Conservation (phyloP, 1,284 basidiomycete species). For the Malassezia globosa region DNA sequence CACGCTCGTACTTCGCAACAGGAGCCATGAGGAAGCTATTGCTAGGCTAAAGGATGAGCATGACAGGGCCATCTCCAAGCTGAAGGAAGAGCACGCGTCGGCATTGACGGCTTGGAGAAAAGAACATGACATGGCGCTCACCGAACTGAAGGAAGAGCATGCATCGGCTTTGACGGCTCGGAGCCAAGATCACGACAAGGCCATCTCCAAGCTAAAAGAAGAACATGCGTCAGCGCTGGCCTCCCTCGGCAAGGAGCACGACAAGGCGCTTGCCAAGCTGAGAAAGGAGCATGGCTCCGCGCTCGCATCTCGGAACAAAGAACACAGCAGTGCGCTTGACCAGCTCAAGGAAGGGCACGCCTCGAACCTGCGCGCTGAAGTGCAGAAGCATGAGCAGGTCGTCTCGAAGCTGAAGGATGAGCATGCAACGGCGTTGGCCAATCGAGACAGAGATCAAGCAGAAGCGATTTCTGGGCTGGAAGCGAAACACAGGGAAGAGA, state of each 20-base stretch:
- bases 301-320: neutral
- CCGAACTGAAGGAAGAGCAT: conserved; percentile 1
- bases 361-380: neutral
- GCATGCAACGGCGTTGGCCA: neutral
- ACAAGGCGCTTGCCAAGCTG: neutral
- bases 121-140: neutral
- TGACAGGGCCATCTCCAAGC: neutral
- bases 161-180: neutral
- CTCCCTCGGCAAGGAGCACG: neutral
- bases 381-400: neutral
- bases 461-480: neutral
- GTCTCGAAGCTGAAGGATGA: neutral
- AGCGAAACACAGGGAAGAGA: neutral
- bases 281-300: neutral
- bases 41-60: neutral
- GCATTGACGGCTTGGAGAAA: neutral
- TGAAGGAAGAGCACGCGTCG: neutral
- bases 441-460: too few species aligned
- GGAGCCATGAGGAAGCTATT: too few species aligned
- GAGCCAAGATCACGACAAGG: neutral
- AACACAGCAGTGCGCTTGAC: neutral
- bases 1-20: too few species aligned
- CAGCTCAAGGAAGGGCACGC: conserved; percentile 2
- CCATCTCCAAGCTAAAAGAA: neutral
- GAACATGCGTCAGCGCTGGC: neutral